Evolutionary conservation across 768 basidiomycete species (phyloP), one percentile per base, ranked within the genome.

Genomic region (Rhizopogon vesiculosus): DNA sequence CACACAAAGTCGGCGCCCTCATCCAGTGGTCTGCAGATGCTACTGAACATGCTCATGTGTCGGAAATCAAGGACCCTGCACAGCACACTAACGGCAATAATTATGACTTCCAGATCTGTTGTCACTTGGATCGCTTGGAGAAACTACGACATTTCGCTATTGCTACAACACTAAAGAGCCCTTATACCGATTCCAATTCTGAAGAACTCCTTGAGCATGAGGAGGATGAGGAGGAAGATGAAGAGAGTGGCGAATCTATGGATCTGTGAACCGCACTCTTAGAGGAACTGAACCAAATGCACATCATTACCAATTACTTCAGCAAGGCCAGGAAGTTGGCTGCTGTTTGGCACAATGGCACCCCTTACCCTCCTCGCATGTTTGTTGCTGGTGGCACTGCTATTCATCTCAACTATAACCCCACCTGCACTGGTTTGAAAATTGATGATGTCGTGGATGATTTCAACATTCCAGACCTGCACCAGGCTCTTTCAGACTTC

Each of bases 21-120:
- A 64, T 67, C 7, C 70, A 77, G 49, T 74, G 67, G 67, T 68
- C 71, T 45, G 66, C 70, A 0, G 69, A 78, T 59, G 52, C 62
- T 7, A 74, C 72, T 12, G 68, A 77, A 53, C 62, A 66, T 31
- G 59, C 67, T 2, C 67, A 76, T 51, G 69, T 72, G 56, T 60
- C 56, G 1, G 48, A 64, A n/a, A 65, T 73, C 55, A 74, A 73
- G 51, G 53, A 67, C 33, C 71, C 70, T 18, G 59, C 67, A 42
- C 28, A 62, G n/a, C 10, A 18, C 4, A 64, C 60, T 2, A 76
- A 74, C 54, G 66, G 71, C 41, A 66, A 66, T 4, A 55, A 69
- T 18, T 71, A 71, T 42, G 64, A 73, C 48, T 35, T 62, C 0
- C 73, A 76, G 55, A 74, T 76, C 39, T 69, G 66, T 41, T 59